Conservation (phyloP, 73 alveolate species). For the Effrenium voratum region DNA sequence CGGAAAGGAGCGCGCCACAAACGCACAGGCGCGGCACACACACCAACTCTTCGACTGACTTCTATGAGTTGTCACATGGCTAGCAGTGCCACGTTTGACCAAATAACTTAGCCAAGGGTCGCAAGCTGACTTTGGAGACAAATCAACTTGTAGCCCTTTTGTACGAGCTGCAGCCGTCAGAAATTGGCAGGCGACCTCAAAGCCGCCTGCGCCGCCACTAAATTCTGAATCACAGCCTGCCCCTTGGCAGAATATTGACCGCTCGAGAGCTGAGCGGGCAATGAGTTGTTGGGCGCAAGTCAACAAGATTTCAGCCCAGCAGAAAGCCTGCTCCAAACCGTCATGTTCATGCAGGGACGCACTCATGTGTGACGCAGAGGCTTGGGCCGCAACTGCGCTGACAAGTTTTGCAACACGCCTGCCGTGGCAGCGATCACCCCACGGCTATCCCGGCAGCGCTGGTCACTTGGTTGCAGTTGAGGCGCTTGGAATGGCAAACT, state of each 20-base stretch:
- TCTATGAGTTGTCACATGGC: too few species aligned
- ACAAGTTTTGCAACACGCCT: too few species aligned
- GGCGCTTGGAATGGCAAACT: slow-evolving; percentile 20
- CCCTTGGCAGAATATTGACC: background rate
- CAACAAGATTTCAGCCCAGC: background rate
- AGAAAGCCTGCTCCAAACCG: background rate
- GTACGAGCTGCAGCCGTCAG: background rate
- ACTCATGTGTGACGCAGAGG: too few species aligned
- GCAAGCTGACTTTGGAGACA: background rate
- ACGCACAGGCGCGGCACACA: too few species aligned
- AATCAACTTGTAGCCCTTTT: background rate
- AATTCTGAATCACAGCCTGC: slow-evolving; percentile 7
- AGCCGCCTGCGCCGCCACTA: slow-evolving; percentile 32
- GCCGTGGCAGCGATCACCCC: too few species aligned
- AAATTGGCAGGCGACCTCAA: background rate
- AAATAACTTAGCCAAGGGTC: background rate
- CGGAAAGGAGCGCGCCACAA: too few species aligned
- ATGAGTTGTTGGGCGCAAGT: background rate
- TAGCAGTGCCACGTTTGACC: too few species aligned
- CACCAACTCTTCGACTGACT: too few species aligned
- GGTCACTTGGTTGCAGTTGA: background rate
- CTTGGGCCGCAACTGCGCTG: too few species aligned
- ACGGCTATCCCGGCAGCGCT: too few species aligned
- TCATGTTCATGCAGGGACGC: background rate
- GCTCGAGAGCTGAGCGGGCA: background rate